Base-by-base conservation (phyloP, 78 protist species). In the Dictyostelium brefeldianum region DNA sequence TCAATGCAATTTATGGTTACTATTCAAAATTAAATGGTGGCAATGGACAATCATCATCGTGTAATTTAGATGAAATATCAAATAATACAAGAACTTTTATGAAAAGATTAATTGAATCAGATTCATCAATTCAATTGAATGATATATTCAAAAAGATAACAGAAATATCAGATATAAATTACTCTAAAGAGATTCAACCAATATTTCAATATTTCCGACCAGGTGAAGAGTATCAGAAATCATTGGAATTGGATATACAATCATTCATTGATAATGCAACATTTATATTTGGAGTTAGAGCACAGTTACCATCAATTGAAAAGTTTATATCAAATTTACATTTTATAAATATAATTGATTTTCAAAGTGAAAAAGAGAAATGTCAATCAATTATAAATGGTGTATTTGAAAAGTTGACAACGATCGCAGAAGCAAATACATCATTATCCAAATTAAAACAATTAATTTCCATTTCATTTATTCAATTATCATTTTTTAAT, bases 101-200 rank as follows among this genome's bases (percentile, higher is more conserved):
- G 47, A n/a, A 75, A 48, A 43, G 54, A 46, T 25, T 75, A 11
- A 25, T 75, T 48, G 64, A 75, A 14, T 25, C 57, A 12, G 81
- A 75, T 75, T 48, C 81, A 17, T 75, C 81, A 3, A 75, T 75
- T 18, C 81, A 43, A 48, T 75, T 75, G 22, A 75, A 75, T 75
- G 81, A 48, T 22, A 75, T 75, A 18, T 75, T 75, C 25, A n/a
- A 75, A 46, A 43, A 48, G 27, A 75, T 75, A 2, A 48, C 56
- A 20, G 54, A 71, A 11, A 17, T 75, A 5, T 22, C 31, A 0
- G 81, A 75, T 20, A 48, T 48, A 0, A 43, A 25, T 48, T 75
- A 75, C 25, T 17, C 7, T 8, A 48, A 54, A 22, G 81, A 75
- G 64, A 41, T 75, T 5, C 2, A 7, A 20, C 48, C 47, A 18